Conservation (phyloP, 108 stramenopile genomes). For the Pseudonitzschia multistriata region DNA sequence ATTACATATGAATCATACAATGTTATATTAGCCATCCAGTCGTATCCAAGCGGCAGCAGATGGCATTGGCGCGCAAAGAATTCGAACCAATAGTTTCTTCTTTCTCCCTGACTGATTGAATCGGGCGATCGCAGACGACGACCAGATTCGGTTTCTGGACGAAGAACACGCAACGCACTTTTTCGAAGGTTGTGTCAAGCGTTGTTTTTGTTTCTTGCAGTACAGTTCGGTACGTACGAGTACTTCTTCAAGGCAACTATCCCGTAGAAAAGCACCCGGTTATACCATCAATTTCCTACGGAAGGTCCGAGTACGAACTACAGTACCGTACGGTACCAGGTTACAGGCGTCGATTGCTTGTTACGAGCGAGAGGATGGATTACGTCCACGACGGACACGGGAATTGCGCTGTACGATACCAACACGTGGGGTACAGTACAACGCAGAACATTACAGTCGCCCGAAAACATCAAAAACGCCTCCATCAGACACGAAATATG, state of each 20-base stretch:
- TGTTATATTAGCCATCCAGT: too few relatives aligned
- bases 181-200: neutral
- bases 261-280: too few relatives aligned
- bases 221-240: too few relatives aligned
- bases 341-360: constrained; percentile 1
- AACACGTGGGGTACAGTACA: constrained; percentile 6
- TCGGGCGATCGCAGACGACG: neutral
- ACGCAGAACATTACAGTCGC: neutral
- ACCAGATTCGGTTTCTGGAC: neutral
- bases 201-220: neutral
- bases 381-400: neutral
- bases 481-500: too few relatives aligned
- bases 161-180: neutral
- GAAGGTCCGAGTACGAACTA: too few relatives aligned
- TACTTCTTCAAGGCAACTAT: too few relatives aligned
- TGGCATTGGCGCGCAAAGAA: neutral
- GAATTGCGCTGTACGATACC: neutral
- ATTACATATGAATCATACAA: too few relatives aligned
- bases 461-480: neutral
- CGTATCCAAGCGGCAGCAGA: too few relatives aligned
- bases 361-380: neutral
- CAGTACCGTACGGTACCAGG: neutral
- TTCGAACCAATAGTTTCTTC: neutral
- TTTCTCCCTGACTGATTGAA: neutral
- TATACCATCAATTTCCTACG: too few relatives aligned